Evolutionary conservation across 495 filamentous ascomycete species (phyloP).

Genomic region (Delitschia confertaspora): DNA sequence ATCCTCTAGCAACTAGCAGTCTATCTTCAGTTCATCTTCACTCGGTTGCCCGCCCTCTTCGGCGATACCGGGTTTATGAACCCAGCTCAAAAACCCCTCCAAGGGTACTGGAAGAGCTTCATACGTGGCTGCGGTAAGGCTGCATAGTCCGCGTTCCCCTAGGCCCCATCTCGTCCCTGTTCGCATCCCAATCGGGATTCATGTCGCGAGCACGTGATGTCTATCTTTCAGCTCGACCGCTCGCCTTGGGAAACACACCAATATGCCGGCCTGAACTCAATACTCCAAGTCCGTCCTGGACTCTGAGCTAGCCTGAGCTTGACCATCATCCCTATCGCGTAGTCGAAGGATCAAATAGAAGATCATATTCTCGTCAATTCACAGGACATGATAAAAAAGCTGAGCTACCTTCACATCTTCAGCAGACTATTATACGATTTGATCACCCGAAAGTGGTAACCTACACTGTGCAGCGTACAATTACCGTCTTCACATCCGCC

Average conservation of each 20-base stretch:
- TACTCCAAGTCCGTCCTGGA: neutral
- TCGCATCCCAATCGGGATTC: neutral
- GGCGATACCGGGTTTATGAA: no score
- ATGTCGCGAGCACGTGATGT: conserved; percentile 16
- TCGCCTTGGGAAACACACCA: neutral
- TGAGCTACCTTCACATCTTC: neutral
- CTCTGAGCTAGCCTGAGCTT: neutral
- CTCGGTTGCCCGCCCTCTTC: no score
- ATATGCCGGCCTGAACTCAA: no score
- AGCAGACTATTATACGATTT: neutral
- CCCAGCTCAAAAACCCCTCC: no score
- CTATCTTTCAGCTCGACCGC: conserved; percentile 3
- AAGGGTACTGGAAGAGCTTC: no score
- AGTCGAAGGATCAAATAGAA: neutral
- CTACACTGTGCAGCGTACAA: neutral
- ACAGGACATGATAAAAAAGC: conserved; percentile 4
- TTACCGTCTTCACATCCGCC: neutral
- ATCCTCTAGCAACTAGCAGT: no score
- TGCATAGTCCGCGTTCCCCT: no score
- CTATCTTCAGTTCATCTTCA: no score
- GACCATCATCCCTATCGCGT: neutral
- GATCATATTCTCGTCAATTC: neutral
- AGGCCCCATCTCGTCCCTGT: no score
- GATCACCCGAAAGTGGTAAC: neutral
- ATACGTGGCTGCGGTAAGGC: no score